These are phyloP conservation scores for Alternaria brassicicola DNA, from an alignment of 2,329 filamentous ascomycete species.

Conservation along the genomic window DNA sequence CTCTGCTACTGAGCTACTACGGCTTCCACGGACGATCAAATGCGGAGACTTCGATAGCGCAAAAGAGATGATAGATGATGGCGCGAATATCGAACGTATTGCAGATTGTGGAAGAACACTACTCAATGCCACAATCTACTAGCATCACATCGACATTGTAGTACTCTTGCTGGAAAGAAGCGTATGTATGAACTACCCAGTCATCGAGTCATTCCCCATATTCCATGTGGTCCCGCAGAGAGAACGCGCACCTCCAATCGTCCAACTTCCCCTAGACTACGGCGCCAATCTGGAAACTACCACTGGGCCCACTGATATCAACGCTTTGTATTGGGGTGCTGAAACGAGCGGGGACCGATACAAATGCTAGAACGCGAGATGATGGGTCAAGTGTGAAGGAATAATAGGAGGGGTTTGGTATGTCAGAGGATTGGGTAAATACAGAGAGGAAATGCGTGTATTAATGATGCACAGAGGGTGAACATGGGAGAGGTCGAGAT, in stretches of 20 bases:
- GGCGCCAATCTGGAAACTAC: conserved; percentile 19
- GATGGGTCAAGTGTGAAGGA: background rate
- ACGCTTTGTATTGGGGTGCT: conserved; percentile 23
- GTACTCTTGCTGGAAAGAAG: conserved; percentile 22
- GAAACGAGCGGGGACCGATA: background rate
- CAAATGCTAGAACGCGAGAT: background rate
- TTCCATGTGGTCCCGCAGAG: conserved; percentile 18
- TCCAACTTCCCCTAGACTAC: conserved; percentile 25
- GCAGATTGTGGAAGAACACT: conserved; percentile 14
- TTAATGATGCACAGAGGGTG: background rate
- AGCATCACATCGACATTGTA: conserved; percentile 14
- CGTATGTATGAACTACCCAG: conserved; percentile 16
- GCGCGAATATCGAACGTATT: conserved; percentile 14
- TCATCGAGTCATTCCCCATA: conserved; percentile 10
- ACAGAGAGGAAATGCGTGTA: background rate
- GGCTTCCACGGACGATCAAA: conserved; percentile 14
- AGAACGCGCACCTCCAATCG: conserved; percentile 12
- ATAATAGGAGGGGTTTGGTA: background rate
- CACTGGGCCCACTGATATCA: conserved; percentile 12
- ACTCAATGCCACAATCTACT: conserved; percentile 21
- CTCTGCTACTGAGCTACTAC: background rate
- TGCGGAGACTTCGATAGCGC: conserved; percentile 13
- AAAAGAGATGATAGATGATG: conserved; percentile 10
- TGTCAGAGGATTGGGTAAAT: background rate
- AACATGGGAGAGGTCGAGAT: background rate